Conservation (phyloP, 352 stramenopile genomes). For the Globisporangium carolinianum region DNA sequence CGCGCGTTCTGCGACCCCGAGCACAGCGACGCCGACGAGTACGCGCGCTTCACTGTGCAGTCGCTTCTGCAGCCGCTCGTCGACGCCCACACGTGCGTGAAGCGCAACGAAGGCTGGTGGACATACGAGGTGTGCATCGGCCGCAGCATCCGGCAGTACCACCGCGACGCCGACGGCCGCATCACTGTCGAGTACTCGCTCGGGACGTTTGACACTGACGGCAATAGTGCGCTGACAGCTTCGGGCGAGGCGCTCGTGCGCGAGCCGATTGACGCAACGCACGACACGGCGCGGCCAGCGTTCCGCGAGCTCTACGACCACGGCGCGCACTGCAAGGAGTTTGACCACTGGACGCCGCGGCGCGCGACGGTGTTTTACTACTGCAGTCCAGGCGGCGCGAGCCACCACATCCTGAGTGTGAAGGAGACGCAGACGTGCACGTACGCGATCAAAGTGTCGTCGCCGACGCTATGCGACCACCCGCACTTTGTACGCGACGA, state of each 20-base stretch:
- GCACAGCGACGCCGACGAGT: slow-evolving; percentile 36
- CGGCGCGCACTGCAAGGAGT: slow-evolving; percentile 71
- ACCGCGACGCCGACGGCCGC: slow-evolving; percentile 54
- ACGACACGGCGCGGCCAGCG: slow-evolving; percentile 59
- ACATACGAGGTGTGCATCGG: slow-evolving; percentile 84
- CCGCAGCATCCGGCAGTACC: slow-evolving; percentile 62
- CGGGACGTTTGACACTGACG: slow-evolving; percentile 35
- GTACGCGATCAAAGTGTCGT: slow-evolving; percentile 78
- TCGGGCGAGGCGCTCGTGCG: slow-evolving; percentile 42
- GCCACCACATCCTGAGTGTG: slow-evolving; percentile 63
- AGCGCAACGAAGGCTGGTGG: slow-evolving; percentile 50
- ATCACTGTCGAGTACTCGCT: slow-evolving; percentile 68
- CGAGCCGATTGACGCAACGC: slow-evolving; percentile 74
- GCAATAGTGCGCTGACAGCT: slow-evolving; percentile 44
- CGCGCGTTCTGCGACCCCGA: slow-evolving; percentile 60
- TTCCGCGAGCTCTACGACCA: slow-evolving; percentile 65
- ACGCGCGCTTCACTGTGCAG: slow-evolving; percentile 39
- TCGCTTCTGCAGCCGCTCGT: slow-evolving; percentile 47
- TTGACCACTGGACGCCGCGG: slow-evolving; percentile 45
- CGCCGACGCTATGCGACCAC: slow-evolving; percentile 67
- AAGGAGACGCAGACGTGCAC: slow-evolving; percentile 81
- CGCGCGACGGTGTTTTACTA: slow-evolving; percentile 72
- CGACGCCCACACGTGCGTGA: slow-evolving; percentile 52
- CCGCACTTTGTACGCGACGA: slow-evolving; percentile 77
- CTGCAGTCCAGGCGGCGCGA: slow-evolving; percentile 57